Percentiles rank a stretch among this genome's conserved stretches.
phyloP scores from a whole-genome alignment of 75 land plant species.

The Cryptomeria japonica region DNA sequence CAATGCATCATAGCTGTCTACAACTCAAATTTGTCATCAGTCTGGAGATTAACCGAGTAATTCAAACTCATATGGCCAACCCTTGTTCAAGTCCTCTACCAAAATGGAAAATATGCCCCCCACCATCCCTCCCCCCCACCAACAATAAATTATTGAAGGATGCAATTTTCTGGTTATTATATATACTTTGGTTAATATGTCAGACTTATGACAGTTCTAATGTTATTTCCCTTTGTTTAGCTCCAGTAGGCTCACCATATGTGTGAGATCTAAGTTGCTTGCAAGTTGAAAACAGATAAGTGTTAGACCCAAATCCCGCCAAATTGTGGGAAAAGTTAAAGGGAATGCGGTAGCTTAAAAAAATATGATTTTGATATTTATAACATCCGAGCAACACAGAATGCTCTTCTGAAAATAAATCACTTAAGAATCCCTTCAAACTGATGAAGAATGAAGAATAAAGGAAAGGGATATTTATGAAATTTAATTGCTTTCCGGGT shows the following conservation, averaged over 20 bases:
- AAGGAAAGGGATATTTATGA: not conserved
- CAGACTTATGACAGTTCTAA: not conserved
- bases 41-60: not conserved
- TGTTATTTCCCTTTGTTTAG: too few relatives aligned
- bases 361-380: too few relatives aligned
- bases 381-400: not conserved
- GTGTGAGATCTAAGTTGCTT: not conserved
- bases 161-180: too few relatives aligned
- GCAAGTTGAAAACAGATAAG: not conserved
- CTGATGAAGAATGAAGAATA: not conserved
- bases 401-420: not conserved
- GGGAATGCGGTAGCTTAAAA: too few relatives aligned
- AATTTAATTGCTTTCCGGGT: not conserved
- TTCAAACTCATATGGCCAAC: not conserved
- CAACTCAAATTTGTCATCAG: not conserved
- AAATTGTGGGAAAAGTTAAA: too few relatives aligned
- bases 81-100: not conserved
- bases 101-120: not conserved
- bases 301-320: not conserved
- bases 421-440: not conserved
- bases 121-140: not conserved
- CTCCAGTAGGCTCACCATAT: not conserved
- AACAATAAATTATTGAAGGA: too few relatives aligned
- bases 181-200: too few relatives aligned
- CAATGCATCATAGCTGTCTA: not conserved